Conservation (phyloP, 495 filamentous ascomycete genomes). For the Xylaria flabelliformis region DNA sequence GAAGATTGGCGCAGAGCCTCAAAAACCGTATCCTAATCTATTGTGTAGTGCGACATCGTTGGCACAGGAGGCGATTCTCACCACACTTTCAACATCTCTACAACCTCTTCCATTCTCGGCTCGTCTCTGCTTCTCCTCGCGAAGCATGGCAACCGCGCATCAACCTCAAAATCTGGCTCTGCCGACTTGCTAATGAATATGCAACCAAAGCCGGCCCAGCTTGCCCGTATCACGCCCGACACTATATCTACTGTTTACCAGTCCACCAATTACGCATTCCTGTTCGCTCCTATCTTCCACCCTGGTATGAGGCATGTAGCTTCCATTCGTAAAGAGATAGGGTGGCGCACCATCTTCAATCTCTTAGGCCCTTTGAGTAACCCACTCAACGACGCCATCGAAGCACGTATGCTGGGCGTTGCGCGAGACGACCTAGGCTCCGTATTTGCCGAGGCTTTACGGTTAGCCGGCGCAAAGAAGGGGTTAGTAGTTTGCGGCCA, state of each 20-base stretch:
- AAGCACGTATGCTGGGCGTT: constrained; percentile 90
- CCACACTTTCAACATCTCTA: constrained; percentile 97
- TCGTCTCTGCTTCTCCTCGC: constrained; percentile 80
- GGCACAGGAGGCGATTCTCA: constrained; percentile 96
- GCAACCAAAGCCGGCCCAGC: constrained; percentile 70
- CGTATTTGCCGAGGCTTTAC: constrained; percentile 85
- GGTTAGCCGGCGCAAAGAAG: constrained; percentile 76
- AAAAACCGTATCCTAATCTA: constrained; percentile 10
- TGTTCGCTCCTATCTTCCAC: constrained; percentile 97
- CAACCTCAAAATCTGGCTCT: constrained; percentile 92
- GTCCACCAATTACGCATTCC: constrained; percentile 87
- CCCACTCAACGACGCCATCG: constrained; percentile 76
- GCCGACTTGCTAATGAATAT: constrained; percentile 86
- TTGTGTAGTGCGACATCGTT: constrained; percentile 85
- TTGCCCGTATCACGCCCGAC: constrained; percentile 71
- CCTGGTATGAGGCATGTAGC: constrained; percentile 89
- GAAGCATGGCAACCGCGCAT: constrained; percentile 97
- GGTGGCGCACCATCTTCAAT: constrained; percentile 96
- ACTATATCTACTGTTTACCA: constrained; percentile 75
- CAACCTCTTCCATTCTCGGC: constrained; percentile 90
- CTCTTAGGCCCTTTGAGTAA: constrained; percentile 91
- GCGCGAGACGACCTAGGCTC: constrained; percentile 83
- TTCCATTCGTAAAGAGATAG: constrained; percentile 79
- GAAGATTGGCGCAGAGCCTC: neutral
- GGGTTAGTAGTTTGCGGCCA: constrained; percentile 91